These are phyloP conservation scores for Eutrema salsugineum DNA, from an alignment of 441 rosid genomes.

Conservation along the genomic window DNA sequence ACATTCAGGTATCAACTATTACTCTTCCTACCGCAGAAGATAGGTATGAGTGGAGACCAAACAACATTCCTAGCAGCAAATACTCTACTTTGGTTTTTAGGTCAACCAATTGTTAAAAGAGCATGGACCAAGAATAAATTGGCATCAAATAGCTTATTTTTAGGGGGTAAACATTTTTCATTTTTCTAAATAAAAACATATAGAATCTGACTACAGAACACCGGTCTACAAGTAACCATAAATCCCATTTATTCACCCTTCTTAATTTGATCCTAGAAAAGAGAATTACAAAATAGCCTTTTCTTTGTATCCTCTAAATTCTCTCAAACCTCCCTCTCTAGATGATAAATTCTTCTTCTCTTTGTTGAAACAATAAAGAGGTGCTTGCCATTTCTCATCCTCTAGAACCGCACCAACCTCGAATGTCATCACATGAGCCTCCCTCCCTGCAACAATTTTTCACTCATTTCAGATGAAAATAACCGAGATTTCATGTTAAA, in stretches of 20 bases:
- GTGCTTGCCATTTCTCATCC: constrained; percentile 79
- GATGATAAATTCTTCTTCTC: neutral
- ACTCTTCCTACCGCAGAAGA: too few species aligned
- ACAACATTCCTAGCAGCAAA: too few species aligned
- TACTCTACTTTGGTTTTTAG: too few species aligned
- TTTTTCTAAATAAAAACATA: too few species aligned
- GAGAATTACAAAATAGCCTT: constrained; percentile 13
- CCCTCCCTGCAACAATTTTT: constrained; percentile 48
- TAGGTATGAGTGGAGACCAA: too few species aligned
- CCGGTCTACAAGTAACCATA: neutral
- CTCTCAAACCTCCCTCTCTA: constrained; percentile 6
- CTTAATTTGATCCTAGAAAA: neutral
- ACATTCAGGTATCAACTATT: too few species aligned
- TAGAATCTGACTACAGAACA: neutral
- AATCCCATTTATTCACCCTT: constrained; percentile 8
- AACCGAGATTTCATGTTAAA: neutral
- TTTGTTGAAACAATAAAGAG: constrained; percentile 56
- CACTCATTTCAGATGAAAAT: neutral
- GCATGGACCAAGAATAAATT: too few species aligned
- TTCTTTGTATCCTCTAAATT: constrained; percentile 14
- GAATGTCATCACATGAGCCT: constrained; percentile 74
- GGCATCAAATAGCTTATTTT: too few species aligned
- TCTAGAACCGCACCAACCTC: constrained; percentile 74
- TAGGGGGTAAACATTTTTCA: too few species aligned
- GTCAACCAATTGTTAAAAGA: too few species aligned